Evolutionary conservation across 208 protist species (phyloP), one percentile per base, ranked within the genome.

Genomic region (Herpetomonas muscarum): DNA sequence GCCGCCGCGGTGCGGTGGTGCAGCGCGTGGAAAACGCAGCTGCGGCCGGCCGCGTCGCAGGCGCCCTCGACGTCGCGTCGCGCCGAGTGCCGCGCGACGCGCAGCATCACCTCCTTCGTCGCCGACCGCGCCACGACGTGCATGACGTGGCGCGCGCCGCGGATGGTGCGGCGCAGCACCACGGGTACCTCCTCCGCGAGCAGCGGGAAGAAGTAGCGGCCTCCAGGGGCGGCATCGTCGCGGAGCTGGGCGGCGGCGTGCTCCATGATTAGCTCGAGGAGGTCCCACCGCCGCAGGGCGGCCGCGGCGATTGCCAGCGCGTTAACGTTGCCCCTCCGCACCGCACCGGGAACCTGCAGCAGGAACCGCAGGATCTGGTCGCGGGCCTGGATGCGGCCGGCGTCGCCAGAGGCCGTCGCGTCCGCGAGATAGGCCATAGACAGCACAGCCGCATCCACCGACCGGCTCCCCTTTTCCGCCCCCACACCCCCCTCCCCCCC

Each of bases 21-120:
- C 41, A 93, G 39, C 13, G 78, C 74, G 59, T 90, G 74, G 60
- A 74, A 93, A n/a, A 85, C 34, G 7, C 63, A 64, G 17, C 79
- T 88, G 46, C 61, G 64, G 10, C 81, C 81, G n/a, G 58, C 59
- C 1, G 74, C 74, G 61, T 93, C 86, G 19, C 55, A 70, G 19
- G 71, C 64, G 5, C 51, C 31, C 53, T 93, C 86, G 36, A 93
- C 75, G 55, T 93, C 80, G 13, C 39, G 29, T 32, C 81, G 74
- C 25, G 58, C 41, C 34, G 67, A 87, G 61, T 85, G 82, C 26
- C 65, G 70, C 3, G 72, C 71, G 25, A 90, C 49, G 31, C 70
- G 62, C 9, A 90, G 44, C 37, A 91, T 44, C 21, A 79, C 57
- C 15, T 87, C 81, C 50, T 71, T 70, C 0, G 79, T 61, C 0